Conservation (phyloP, 1,284 basidiomycete species). For the Rugosomyces carneus region DNA sequence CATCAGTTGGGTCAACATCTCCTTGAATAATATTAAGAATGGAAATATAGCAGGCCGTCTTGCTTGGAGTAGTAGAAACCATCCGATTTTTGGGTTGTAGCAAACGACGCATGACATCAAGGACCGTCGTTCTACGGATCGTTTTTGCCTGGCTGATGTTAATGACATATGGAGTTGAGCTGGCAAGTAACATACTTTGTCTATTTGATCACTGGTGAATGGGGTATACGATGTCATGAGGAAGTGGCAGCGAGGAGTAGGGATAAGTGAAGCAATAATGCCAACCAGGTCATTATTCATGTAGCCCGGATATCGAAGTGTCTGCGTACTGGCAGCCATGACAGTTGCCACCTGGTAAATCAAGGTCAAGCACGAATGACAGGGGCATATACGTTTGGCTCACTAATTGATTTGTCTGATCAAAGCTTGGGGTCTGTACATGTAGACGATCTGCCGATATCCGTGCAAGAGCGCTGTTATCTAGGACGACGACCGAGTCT, state of each 20-base stretch:
- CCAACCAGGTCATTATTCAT: conserved; percentile 99
- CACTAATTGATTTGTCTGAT: conserved; percentile 93
- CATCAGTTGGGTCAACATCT: conserved; percentile 97
- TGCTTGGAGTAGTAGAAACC: conserved; percentile 92
- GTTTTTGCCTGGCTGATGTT: conserved; percentile 63
- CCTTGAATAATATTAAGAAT: conserved; percentile 99
- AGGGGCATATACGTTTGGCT: conserved; percentile 16
- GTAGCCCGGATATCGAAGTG: conserved; percentile 95
- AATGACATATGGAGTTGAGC: not conserved
- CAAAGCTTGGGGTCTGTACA: conserved; percentile 86
- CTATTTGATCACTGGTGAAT: conserved; percentile 93
- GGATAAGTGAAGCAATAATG: conserved; percentile 95
- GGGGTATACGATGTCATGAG: conserved; percentile 99
- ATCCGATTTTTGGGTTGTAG: conserved; percentile 98
- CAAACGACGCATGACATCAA: conserved; percentile 97
- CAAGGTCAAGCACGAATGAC: conserved; percentile 1
- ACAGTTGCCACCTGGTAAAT: conserved; percentile 78
- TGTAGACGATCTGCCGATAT: conserved; percentile 92
- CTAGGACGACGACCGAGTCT: conserved; percentile 95
- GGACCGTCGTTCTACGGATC: conserved; percentile 89
- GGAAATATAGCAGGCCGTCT: conserved; percentile 93
- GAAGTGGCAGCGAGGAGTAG: conserved; percentile 98
- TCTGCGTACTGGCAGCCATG: conserved; percentile 96
- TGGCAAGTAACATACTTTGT: conserved; percentile 58
- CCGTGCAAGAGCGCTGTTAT: conserved; percentile 90